phyloP scores from a whole-genome alignment of 495 filamentous ascomycete genomes.

The Penicillium argentinense region DNA sequence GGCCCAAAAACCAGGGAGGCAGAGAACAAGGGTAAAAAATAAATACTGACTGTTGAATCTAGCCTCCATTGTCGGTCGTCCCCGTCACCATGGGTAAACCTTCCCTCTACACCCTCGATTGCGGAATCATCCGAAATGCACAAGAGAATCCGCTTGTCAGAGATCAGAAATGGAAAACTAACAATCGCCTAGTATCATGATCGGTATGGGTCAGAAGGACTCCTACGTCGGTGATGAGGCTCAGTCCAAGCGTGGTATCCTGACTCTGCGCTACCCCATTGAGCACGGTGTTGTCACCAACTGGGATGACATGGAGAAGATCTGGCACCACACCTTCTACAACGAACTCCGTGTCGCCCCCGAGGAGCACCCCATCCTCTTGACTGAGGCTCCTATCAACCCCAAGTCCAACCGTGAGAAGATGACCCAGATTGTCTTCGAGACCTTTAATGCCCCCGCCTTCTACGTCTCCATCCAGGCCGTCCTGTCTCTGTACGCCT shows the following conservation, averaged over 20 bases:
- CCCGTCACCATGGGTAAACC: conserved; percentile 98
- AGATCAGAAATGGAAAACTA: conserved; percentile 18
- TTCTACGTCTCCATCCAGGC: conserved; percentile 99
- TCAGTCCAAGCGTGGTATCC: conserved; percentile 99
- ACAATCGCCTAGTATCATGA: conserved; percentile 83
- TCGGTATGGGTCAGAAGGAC: conserved; percentile 99
- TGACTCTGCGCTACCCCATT: conserved; percentile 98
- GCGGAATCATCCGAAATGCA: too few species aligned
- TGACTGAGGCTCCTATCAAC: conserved; percentile 99
- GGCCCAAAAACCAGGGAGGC: too few species aligned
- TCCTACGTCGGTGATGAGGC: conserved; percentile 99
- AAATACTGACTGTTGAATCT: conserved; percentile 27
- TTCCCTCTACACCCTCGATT: conserved; percentile 23
- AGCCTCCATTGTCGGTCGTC: conserved; percentile 99
- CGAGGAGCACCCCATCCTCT: conserved; percentile 98
- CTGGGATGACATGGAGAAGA: conserved; percentile 99
- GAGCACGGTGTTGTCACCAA: conserved; percentile 99
- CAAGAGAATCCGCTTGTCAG: not conserved
- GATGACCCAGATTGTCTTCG: conserved; percentile 99
- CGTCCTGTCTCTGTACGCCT: conserved; percentile 97
- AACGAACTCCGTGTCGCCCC: conserved; percentile 99
- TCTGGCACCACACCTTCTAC: conserved; percentile 99
- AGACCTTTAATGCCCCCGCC: conserved; percentile 99
- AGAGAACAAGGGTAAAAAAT: not conserved
- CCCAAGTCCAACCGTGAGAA: conserved; percentile 99